These are phyloP conservation scores for Acorus gramineus DNA, from an alignment of 106 monocot genomes.

Conservation along the genomic window DNA sequence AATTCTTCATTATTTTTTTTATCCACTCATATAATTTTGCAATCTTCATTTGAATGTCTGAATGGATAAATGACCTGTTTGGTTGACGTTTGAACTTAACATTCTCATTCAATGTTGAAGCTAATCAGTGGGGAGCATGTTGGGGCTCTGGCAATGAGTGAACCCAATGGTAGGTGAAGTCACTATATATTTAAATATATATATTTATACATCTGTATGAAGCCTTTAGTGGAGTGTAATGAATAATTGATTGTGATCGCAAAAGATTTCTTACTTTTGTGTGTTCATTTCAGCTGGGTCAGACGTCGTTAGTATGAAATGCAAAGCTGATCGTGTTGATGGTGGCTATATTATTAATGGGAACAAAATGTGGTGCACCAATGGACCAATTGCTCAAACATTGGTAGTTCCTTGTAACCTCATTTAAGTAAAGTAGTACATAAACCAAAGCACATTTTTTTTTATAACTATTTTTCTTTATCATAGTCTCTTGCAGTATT, in stretches of 20 bases:
- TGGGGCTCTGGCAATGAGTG: conserved; percentile 99
- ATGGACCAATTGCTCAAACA: conserved; percentile 83
- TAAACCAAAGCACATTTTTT: too few relatives aligned
- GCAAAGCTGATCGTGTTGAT: conserved; percentile 92
- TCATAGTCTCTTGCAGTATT: too few relatives aligned
- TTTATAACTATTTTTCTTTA: too few relatives aligned
- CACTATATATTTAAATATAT: not conserved
- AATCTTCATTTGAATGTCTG: too few relatives aligned
- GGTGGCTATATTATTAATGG: conserved; percentile 90
- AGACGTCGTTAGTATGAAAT: conserved; percentile 99
- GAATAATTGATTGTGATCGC: not conserved
- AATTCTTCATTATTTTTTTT: too few relatives aligned
- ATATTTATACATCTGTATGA: too few relatives aligned
- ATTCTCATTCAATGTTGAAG: conserved; percentile 42
- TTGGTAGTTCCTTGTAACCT: conserved; percentile 41
- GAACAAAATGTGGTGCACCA: conserved; percentile 99
- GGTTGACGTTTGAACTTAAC: conserved; percentile 9
- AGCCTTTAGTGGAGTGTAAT: too few relatives aligned
- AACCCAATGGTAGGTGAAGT: conserved; percentile 71
- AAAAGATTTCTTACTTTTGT: conserved; percentile 2
- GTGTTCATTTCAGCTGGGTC: conserved; percentile 70
- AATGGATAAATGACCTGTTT: too few relatives aligned
- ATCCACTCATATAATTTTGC: too few relatives aligned
- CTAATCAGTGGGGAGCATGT: conserved; percentile 96
- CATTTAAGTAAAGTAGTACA: too few relatives aligned